Evolutionary conservation across 208 protist species (phyloP).

Genomic region (Trypanosoma vivax): DNA sequence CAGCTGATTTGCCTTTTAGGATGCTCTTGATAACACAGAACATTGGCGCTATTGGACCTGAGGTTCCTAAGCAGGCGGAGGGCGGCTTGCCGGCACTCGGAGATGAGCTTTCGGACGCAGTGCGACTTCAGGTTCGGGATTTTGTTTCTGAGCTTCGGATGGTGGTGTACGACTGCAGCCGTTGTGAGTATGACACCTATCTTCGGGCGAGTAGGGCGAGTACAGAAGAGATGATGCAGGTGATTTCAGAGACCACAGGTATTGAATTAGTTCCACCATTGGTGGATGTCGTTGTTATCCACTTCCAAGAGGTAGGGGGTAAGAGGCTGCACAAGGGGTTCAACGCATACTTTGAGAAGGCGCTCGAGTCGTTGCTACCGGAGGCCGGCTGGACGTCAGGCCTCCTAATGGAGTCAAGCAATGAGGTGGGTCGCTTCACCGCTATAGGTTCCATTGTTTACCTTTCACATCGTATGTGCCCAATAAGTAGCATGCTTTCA

Average conservation of each 20-base stretch:
- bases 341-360: constrained; percentile 40
- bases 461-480: constrained; percentile 61
- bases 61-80: neutral
- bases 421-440: constrained; percentile 38
- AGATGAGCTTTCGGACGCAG: constrained; percentile 6
- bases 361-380: constrained; percentile 38
- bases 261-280: constrained; percentile 22
- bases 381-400: constrained; percentile 73
- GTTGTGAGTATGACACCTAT: constrained; percentile 15
- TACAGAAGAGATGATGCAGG: neutral
- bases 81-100: neutral
- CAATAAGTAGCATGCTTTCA: constrained; percentile 65
- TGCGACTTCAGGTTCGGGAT: constrained; percentile 19
- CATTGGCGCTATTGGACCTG: constrained; percentile 47
- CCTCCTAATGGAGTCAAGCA: constrained; percentile 54
- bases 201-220: constrained; percentile 8
- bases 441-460: constrained; percentile 67
- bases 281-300: constrained; percentile 75
- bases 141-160: constrained; percentile 55
- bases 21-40: constrained; percentile 75
- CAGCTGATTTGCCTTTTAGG: constrained; percentile 28
- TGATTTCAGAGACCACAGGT: neutral
- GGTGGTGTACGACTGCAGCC: constrained; percentile 45
- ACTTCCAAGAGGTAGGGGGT: constrained; percentile 82
- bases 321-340: constrained; percentile 49